Percentiles rank a stretch among this genome's conserved stretches.
These are phyloP conservation scores for Moricandia moricandioides DNA, from an alignment of 345 rosid genomes.

Conservation along the genomic window DNA sequence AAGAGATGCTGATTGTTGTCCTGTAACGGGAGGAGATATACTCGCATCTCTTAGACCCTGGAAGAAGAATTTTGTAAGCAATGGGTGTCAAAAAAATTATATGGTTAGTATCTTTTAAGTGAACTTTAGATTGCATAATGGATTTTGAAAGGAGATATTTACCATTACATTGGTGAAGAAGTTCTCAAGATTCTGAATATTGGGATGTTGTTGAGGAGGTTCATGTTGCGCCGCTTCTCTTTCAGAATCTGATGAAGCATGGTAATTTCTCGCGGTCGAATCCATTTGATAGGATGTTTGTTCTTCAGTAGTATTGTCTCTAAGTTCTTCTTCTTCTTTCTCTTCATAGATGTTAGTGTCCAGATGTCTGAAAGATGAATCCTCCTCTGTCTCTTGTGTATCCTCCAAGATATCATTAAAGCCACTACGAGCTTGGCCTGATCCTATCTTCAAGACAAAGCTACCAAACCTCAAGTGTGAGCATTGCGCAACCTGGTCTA, in stretches of 20 bases:
- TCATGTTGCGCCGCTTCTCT: conserved; percentile 64
- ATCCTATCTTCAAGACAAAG: conserved; percentile 45
- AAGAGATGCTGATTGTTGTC: conserved; percentile 46
- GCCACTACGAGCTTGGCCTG: conserved; percentile 22
- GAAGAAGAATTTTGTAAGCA: background rate
- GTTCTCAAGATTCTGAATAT: conserved; percentile 60
- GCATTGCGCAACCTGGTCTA: conserved; percentile 50
- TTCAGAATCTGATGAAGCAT: conserved; percentile 56
- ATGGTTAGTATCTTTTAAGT: background rate
- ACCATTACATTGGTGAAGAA: conserved; percentile 71
- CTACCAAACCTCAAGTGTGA: conserved; percentile 89
- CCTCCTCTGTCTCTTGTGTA: conserved; percentile 41
- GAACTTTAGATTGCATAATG: background rate
- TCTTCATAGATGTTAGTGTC: conserved; percentile 63
- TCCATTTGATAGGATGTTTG: conserved; percentile 43
- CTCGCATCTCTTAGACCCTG: conserved; percentile 65
- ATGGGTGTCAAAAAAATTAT: background rate
- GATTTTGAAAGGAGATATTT: background rate
- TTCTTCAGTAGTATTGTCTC: conserved; percentile 52
- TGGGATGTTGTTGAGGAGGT: conserved; percentile 55
- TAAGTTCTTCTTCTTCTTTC: conserved; percentile 52
- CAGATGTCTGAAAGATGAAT: conserved; percentile 46
- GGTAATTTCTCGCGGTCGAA: conserved; percentile 48
- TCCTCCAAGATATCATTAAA: conserved; percentile 61
- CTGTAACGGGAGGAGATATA: conserved; percentile 52